These are phyloP conservation scores for Botryotinia convoluta DNA, from an alignment of 2,329 filamentous ascomycete genomes.

Conservation along the genomic window DNA sequence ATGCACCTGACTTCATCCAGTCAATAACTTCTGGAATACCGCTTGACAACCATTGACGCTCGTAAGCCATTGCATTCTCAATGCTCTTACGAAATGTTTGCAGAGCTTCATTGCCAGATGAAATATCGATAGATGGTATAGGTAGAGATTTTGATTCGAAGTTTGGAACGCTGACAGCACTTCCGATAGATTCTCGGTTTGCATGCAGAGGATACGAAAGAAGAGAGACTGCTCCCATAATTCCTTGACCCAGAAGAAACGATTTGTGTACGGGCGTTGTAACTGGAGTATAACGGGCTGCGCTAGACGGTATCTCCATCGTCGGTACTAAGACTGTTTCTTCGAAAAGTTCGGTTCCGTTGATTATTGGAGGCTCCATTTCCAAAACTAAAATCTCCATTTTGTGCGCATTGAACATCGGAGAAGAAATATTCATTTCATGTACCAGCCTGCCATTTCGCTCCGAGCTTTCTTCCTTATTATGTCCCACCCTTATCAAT, in stretches of 20 bases:
- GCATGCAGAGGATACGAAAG: slow-evolving; percentile 42
- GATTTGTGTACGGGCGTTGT: slow-evolving; percentile 82
- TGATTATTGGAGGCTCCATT: slow-evolving; percentile 49
- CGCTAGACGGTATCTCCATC: slow-evolving; percentile 66
- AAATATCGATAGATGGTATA: slow-evolving; percentile 61
- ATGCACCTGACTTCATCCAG: slow-evolving; percentile 58
- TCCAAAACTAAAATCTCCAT: slow-evolving; percentile 63
- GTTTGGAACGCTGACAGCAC: slow-evolving; percentile 56
- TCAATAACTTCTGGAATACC: slow-evolving; percentile 62
- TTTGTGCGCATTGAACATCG: slow-evolving; percentile 57
- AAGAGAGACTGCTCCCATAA: slow-evolving; percentile 62
- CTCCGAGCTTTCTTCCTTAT: slow-evolving; percentile 33
- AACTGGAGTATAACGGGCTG: slow-evolving; percentile 63
- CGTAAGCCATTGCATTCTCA: slow-evolving; percentile 67
- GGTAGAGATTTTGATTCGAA: slow-evolving; percentile 40
- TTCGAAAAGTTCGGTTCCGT: slow-evolving; percentile 46
- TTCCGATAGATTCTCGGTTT: slow-evolving; percentile 46
- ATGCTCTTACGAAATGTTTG: slow-evolving; percentile 66
- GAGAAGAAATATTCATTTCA: slow-evolving; percentile 62
- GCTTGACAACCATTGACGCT: slow-evolving; percentile 71
- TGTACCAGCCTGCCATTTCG: slow-evolving; percentile 49
- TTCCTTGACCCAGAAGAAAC: slow-evolving; percentile 69
- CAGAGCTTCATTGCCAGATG: slow-evolving; percentile 61
- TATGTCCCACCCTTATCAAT: slow-evolving; percentile 55
- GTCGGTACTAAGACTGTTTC: slow-evolving; percentile 73